phyloP scores from a whole-genome alignment of 169 alveolate genomes.

The Perkinsus marinus region DNA sequence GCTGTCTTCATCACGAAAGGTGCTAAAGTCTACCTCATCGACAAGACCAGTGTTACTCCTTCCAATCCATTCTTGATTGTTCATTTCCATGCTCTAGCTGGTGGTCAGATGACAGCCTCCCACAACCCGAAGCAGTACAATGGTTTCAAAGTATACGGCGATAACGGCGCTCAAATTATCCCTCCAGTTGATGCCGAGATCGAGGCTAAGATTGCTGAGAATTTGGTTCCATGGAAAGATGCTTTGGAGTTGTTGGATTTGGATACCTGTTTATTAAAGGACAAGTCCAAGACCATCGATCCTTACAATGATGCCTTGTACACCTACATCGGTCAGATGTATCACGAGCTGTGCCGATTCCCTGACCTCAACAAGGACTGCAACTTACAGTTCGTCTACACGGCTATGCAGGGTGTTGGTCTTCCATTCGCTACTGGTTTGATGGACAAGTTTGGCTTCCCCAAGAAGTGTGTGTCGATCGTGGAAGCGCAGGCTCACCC shows the following conservation, averaged over 20 bases:
- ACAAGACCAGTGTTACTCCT: conserved; percentile 39
- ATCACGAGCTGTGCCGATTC: too few relatives aligned
- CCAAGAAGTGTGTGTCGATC: conserved; percentile 9
- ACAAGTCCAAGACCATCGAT: conserved; percentile 31
- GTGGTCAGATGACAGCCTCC: conserved; percentile 53
- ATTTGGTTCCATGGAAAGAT: conserved; percentile 33
- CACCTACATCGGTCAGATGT: too few relatives aligned
- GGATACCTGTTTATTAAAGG: conserved; percentile 25
- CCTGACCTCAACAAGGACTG: conserved; percentile 19
- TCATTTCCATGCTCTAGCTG: conserved; percentile 34
- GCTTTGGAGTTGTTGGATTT: conserved; percentile 20
- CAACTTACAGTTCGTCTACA: conserved; percentile 34
- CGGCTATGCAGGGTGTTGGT: conserved; percentile 63
- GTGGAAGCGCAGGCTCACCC: conserved; percentile 37
- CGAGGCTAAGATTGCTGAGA: conserved; percentile 23
- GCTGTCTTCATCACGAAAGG: conserved; percentile 43
- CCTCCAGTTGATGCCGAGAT: conserved; percentile 35
- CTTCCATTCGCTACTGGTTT: conserved; percentile 31
- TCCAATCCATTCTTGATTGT: conserved; percentile 41
- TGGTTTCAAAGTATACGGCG: conserved; percentile 46
- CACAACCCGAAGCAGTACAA: conserved; percentile 46
- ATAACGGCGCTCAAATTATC: conserved; percentile 45
- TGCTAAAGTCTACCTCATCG: conserved; percentile 35
- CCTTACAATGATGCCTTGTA: conserved; percentile 27
- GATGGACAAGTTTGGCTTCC: conserved; percentile 39